These are phyloP conservation scores for Fraxinus nigra DNA, from an alignment of 305 asterid species.

Conservation along the genomic window DNA sequence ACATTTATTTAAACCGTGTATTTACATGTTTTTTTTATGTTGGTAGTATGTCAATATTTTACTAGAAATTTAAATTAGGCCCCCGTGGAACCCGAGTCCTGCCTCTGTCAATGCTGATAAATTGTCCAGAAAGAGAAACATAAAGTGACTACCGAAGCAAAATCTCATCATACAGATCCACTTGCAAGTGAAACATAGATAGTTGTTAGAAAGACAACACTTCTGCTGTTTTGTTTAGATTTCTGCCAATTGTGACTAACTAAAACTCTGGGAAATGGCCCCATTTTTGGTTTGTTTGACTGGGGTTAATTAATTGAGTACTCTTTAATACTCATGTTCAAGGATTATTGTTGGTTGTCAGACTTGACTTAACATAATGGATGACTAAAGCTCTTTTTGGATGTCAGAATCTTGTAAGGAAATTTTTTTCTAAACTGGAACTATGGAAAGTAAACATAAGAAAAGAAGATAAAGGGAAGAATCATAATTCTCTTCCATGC, in stretches of 20 bases:
- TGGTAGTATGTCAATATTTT: background rate
- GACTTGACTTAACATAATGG: background rate
- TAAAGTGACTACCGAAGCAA: background rate
- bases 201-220: background rate
- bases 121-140: background rate
- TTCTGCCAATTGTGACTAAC: background rate
- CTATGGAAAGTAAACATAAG: background rate
- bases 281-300: background rate
- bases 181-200: background rate
- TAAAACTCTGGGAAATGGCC: background rate
- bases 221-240: background rate
- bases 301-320: background rate
- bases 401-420: background rate
- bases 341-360: background rate
- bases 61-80: background rate
- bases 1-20: background rate
- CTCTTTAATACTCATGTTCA: background rate
- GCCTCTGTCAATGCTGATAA: background rate
- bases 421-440: background rate
- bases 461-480: background rate
- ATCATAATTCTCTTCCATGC: background rate
- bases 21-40: background rate
- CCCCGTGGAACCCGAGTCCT: background rate
- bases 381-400: background rate
- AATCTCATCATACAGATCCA: background rate